A percentile compares a stretch with the other conserved stretches of the same genome.
phyloP scores from a whole-genome alignment of 257 asterid species.

The Solanum etuberosum region DNA sequence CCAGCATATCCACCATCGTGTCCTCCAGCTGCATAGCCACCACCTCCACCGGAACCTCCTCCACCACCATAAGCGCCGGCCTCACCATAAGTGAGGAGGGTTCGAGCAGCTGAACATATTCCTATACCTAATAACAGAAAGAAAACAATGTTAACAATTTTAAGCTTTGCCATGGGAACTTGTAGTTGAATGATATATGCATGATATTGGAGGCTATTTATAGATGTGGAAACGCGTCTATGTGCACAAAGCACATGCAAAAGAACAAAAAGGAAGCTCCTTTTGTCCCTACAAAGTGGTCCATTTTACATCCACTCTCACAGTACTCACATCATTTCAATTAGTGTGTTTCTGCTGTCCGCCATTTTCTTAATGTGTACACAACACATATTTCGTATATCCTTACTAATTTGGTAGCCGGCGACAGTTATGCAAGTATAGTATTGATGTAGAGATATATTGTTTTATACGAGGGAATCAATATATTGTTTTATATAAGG shows the following conservation, averaged over 20 bases:
- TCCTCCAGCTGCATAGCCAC: slow-evolving; percentile 2
- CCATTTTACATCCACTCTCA: background rate
- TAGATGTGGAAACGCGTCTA: background rate
- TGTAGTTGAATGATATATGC: background rate
- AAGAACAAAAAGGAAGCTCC: background rate
- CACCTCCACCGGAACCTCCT: background rate
- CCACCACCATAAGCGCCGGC: slow-evolving; percentile 3
- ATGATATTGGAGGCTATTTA: slow-evolving; percentile 7
- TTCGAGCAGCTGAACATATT: slow-evolving; percentile 15
- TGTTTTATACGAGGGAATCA: too few relatives aligned
- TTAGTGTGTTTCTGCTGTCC: slow-evolving; percentile 5
- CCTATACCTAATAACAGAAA: slow-evolving; percentile 14
- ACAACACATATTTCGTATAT: background rate
- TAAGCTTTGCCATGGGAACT: slow-evolving; percentile 12
- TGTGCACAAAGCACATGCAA: background rate
- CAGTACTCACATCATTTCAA: background rate
- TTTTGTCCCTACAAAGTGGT: slow-evolving; percentile 1
- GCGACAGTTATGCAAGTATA: too few relatives aligned
- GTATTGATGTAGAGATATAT: too few relatives aligned
- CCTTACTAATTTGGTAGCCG: background rate
- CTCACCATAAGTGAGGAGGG: slow-evolving; percentile 20
- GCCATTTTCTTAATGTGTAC: background rate
- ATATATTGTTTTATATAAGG: too few relatives aligned
- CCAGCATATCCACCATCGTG: background rate
- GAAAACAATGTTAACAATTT: background rate